Evolutionary conservation across 2,329 filamentous ascomycete species (phyloP), one percentile per base, ranked within the genome.

Genomic region (Colletotrichum navitas): DNA sequence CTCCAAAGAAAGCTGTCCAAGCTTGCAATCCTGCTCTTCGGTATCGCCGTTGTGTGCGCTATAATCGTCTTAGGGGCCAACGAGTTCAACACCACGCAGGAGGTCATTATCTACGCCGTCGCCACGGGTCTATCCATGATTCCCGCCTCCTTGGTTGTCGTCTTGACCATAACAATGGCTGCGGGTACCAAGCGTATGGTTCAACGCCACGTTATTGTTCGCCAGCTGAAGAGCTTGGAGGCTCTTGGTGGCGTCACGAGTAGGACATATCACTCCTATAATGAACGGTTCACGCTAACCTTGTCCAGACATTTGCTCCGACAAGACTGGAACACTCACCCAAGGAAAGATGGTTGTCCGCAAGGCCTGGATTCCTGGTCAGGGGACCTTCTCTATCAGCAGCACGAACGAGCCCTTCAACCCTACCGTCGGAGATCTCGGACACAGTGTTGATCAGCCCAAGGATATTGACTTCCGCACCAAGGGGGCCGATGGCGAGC

Each of bases 1-100:
- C 83, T 94, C 41, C 91, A 93, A 79, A 88, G 87, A 75, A 92
- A 91, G 78, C 82, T 93, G 59, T 91, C 89, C 76, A 91, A 92
- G 79, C 87, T 94, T 68, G 92, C 91, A 7, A 86, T 92, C 34
- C 80, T 91, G 2, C 86, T 93, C 2, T 92, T 93, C 76, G 88
- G 85, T 59, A 87, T 91, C 43, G 91, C 83, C 55, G 76, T 85
- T 45, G 70, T 85, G 63, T 83, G 84, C 61, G 83, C 82, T 32
- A 80, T 85, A 68, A 85, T 85, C 62, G 83, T 85, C 24, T 79
- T 85, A 68, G 83, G 78, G 0, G 83, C 80, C 55, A 85, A 84
- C 75, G 78, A 80, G 69, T 84, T 82, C 77, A 72, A 78, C 56
- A 76, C 80, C 47, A 75, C 77, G 43, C 79, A 80, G 49, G 82